Conservation (phyloP, 352 stramenopile species). For the Peronospora destructor region DNA sequence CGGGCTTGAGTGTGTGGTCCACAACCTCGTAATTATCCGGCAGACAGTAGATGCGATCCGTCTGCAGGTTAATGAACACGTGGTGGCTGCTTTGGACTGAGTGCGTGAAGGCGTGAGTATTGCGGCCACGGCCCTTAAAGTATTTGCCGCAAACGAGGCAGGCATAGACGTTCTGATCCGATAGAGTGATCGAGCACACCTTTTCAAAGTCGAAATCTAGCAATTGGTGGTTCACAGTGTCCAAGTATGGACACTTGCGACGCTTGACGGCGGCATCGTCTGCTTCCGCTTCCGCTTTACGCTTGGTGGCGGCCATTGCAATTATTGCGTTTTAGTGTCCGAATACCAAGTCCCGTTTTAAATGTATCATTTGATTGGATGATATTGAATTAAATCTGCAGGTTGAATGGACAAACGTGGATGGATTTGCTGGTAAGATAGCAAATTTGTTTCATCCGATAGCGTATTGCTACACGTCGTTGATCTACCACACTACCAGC, state of each 20-base stretch:
- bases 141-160: slow-evolving; percentile 99
- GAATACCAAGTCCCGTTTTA: slow-evolving; percentile 1
- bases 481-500: background rate
- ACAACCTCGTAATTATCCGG: slow-evolving; percentile 98
- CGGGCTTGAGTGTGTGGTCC: slow-evolving; percentile 92
- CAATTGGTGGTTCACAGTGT: slow-evolving; percentile 96
- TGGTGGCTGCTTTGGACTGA: slow-evolving; percentile 93
- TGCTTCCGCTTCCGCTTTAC: slow-evolving; percentile 29
- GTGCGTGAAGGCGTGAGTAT: slow-evolving; percentile 95
- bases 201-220: slow-evolving; percentile 99
- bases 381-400: background rate
- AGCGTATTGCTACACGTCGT: background rate
- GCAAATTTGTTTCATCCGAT: background rate
- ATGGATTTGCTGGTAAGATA: slow-evolving; percentile 9
- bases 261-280: slow-evolving; percentile 39
- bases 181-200: slow-evolving; percentile 93
- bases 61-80: slow-evolving; percentile 96
- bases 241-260: slow-evolving; percentile 96
- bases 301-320: slow-evolving; percentile 34
- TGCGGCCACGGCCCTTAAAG: slow-evolving; percentile 91
- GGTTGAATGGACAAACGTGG: slow-evolving; percentile 18
- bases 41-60: slow-evolving; percentile 94
- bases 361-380: background rate
- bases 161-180: slow-evolving; percentile 96
- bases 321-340: slow-evolving; percentile 1